Evolutionary conservation across 2,329 filamentous ascomycete genomes (phyloP).

Genomic region (Aspergillus tanneri): DNA sequence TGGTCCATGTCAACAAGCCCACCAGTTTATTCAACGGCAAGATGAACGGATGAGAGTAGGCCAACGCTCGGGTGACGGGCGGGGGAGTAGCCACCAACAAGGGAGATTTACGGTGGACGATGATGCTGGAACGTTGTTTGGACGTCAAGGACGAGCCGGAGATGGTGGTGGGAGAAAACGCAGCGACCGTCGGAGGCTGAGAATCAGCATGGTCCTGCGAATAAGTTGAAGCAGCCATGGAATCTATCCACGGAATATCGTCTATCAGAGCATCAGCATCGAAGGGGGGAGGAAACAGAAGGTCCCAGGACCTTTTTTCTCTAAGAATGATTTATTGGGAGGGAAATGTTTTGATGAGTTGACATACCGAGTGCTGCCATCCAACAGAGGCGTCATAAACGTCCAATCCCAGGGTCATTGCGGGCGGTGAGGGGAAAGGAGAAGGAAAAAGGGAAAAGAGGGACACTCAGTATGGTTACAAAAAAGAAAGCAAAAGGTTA

Average conservation of each 20-base stretch:
- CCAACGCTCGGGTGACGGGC: slow-evolving; percentile 87
- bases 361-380: slow-evolving; percentile 53
- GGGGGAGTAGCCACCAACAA: slow-evolving; percentile 89
- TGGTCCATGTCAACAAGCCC: slow-evolving; percentile 90
- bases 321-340: background rate
- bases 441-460: slow-evolving; percentile 1
- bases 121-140: slow-evolving; percentile 81
- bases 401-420: slow-evolving; percentile 34
- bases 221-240: slow-evolving; percentile 50
- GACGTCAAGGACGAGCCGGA: slow-evolving; percentile 66
- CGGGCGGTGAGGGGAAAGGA: slow-evolving; percentile 23
- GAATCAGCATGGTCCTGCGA: slow-evolving; percentile 42
- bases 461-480: slow-evolving; percentile 6
- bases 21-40: slow-evolving; percentile 81
- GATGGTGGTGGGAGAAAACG: slow-evolving; percentile 83
- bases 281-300: background rate
- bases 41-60: slow-evolving; percentile 93
- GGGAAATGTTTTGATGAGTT: slow-evolving; percentile 8
- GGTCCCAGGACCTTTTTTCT: background rate
- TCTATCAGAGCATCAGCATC: slow-evolving; percentile 24
- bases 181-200: slow-evolving; percentile 72
- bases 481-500: slow-evolving; percentile 4
- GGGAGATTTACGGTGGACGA: slow-evolving; percentile 96
- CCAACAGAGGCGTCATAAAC: slow-evolving; percentile 42
- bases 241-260: slow-evolving; percentile 55